These are phyloP conservation scores for Pseudodiploospora longispora DNA, from an alignment of 2,329 filamentous ascomycete genomes.

Conservation along the genomic window DNA sequence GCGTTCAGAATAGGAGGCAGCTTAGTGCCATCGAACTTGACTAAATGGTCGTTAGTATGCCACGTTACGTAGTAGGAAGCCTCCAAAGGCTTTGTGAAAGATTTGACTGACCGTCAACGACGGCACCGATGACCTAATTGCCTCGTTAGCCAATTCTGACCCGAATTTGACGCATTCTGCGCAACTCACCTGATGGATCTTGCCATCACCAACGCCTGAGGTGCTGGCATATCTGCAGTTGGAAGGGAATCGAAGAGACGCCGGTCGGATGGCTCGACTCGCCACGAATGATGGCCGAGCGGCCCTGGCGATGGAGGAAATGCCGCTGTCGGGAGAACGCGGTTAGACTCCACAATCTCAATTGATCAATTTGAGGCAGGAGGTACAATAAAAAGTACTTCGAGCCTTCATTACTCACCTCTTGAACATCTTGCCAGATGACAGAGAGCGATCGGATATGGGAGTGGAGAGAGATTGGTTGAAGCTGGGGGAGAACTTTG, in stretches of 20 bases:
- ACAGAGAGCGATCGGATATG: conserved; percentile 55
- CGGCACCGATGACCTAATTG: conserved; percentile 91
- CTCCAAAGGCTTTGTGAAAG: not conserved
- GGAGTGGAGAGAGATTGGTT: conserved; percentile 49
- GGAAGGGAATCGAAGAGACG: conserved; percentile 46
- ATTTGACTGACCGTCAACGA: conserved; percentile 80
- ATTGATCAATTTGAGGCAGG: conserved; percentile 28
- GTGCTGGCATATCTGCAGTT: conserved; percentile 53
- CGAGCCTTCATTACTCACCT: conserved; percentile 49
- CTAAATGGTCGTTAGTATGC: conserved; percentile 40
- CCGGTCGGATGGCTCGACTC: conserved; percentile 50
- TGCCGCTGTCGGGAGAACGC: conserved; percentile 45
- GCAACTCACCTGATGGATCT: conserved; percentile 57
- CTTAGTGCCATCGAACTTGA: conserved; percentile 93
- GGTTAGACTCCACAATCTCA: conserved; percentile 41
- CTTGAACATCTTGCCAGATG: conserved; percentile 75
- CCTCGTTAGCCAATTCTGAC: conserved; percentile 32
- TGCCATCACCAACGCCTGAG: conserved; percentile 51
- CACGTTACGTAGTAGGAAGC: not conserved
- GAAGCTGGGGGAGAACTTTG: conserved; percentile 41
- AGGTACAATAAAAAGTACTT: conserved; percentile 20
- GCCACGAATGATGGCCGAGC: conserved; percentile 54
- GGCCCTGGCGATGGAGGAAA: conserved; percentile 56
- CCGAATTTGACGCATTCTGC: conserved; percentile 2
- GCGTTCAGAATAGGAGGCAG: conserved; percentile 97